These are phyloP conservation scores for Periconia sp. DNA, from an alignment of 2,329 filamentous ascomycete species.

Conservation along the genomic window DNA sequence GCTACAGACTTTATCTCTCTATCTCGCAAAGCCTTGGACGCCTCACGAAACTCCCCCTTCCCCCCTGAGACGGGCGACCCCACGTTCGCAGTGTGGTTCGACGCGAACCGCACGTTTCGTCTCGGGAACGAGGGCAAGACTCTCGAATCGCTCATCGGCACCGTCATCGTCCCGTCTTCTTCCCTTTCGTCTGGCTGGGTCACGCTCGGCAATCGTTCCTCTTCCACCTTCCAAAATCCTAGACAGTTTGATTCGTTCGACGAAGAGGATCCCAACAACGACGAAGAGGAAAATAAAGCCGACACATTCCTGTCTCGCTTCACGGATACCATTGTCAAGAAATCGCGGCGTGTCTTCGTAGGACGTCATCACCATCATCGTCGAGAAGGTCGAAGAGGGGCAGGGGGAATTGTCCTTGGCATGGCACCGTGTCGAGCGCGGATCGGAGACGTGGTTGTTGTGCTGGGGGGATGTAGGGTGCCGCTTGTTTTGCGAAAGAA, in stretches of 20 bases:
- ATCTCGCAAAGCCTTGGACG: slow-evolving; percentile 10
- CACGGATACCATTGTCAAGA: slow-evolving; percentile 31
- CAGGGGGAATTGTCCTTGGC: slow-evolving; percentile 18
- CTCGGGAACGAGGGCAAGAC: slow-evolving; percentile 14
- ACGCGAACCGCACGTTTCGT: slow-evolving; percentile 19
- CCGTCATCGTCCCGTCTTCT: slow-evolving; percentile 2
- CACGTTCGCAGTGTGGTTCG: slow-evolving; percentile 31
- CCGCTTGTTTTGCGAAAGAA: slow-evolving; percentile 31
- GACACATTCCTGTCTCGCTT: slow-evolving; percentile 32
- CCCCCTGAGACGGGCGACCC: too few species aligned
- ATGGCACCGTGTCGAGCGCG: slow-evolving; percentile 31
- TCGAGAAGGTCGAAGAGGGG: background rate
- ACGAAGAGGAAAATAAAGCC: slow-evolving; percentile 15
- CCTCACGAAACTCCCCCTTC: too few species aligned
- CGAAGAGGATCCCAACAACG: slow-evolving; percentile 15
- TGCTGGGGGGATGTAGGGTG: slow-evolving; percentile 40
- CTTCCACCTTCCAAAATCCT: too few species aligned
- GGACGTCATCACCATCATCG: slow-evolving; percentile 8
- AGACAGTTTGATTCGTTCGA: too few species aligned
- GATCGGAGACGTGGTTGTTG: slow-evolving; percentile 31
- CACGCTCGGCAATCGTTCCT: too few species aligned
- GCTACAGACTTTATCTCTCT: slow-evolving; percentile 28
- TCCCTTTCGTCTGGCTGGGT: too few species aligned
- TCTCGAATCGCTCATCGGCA: slow-evolving; percentile 16
- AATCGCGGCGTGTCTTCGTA: slow-evolving; percentile 30